phyloP scores from a whole-genome alignment of 208 protist species.

The Crithidia mellificae region DNA sequence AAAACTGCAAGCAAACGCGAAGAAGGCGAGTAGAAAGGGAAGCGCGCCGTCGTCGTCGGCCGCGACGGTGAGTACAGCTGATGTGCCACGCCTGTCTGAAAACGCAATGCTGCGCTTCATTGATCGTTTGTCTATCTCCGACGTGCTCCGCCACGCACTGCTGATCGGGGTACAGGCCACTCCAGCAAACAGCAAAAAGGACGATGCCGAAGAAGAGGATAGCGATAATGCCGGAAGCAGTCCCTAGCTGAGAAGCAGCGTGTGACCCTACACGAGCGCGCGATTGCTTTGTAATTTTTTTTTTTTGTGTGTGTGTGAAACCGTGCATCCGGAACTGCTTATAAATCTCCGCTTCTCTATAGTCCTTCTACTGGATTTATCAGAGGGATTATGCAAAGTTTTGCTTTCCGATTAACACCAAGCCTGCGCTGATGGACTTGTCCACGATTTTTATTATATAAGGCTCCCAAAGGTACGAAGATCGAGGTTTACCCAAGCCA shows the following conservation, averaged over 20 bases:
- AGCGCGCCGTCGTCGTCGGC: background rate
- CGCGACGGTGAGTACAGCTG: background rate
- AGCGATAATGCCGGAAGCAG: background rate
- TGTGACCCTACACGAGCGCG: no score
- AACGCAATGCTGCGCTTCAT: conserved; percentile 33
- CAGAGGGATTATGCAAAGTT: no score
- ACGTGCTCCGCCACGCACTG: conserved; percentile 25
- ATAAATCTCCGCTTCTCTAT: no score
- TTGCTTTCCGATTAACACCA: no score
- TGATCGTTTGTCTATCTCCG: conserved; percentile 18
- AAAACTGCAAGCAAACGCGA: background rate
- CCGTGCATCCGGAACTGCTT: no score
- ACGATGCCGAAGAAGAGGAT: background rate
- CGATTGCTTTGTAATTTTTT: no score
- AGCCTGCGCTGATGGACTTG: no score
- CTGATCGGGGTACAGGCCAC: conserved; percentile 26
- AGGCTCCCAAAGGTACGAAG: no score
- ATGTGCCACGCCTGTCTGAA: conserved; percentile 5
- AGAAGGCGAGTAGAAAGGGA: background rate
- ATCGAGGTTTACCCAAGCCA: no score
- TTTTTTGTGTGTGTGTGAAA: no score
- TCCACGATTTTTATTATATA: no score
- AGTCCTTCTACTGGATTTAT: no score
- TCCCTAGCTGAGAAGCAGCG: background rate
- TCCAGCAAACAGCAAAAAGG: background rate